These are phyloP conservation scores for Penicillium taxi DNA, from an alignment of 495 filamentous ascomycete genomes.

Conservation along the genomic window DNA sequence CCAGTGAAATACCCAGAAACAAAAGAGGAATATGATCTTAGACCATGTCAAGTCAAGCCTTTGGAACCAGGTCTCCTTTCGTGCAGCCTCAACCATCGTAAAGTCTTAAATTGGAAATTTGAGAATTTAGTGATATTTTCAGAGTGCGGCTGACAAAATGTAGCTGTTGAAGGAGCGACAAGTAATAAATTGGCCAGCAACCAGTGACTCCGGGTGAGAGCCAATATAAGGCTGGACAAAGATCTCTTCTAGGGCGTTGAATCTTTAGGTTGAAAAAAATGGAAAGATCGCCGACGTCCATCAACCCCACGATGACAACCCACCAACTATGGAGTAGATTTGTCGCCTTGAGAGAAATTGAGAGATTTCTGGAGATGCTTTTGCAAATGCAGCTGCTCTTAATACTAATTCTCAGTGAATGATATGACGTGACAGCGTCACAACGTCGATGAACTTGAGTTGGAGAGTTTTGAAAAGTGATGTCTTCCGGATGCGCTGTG, in stretches of 20 bases:
- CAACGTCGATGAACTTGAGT: background rate
- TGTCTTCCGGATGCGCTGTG: background rate
- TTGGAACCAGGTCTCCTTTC: constrained; percentile 13
- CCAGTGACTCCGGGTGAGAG: constrained; percentile 2
- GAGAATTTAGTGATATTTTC: background rate
- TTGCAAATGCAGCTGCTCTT: no score
- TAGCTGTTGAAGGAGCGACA: constrained; percentile 18
- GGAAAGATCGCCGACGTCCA: no score
- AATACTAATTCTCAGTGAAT: no score
- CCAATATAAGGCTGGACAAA: background rate
- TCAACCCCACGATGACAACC: no score
- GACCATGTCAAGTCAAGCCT: constrained; percentile 55
- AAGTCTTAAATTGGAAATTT: no score
- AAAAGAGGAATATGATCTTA: constrained; percentile 70
- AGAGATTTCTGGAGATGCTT: no score
- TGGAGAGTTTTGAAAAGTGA: background rate
- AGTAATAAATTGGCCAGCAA: constrained; percentile 23
- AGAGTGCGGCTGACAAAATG: constrained; percentile 18
- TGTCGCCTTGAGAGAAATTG: no score
- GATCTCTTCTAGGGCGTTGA: no score
- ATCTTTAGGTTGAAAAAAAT: no score
- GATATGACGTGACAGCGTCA: no score
- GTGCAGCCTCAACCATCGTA: constrained; percentile 11
- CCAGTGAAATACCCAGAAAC: constrained; percentile 82
- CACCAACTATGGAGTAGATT: no score